Percentiles rank a stretch among this genome's conserved stretches.
Conservation (phyloP, 257 asterid genomes). For the Nyctanthes arbortristis region DNA sequence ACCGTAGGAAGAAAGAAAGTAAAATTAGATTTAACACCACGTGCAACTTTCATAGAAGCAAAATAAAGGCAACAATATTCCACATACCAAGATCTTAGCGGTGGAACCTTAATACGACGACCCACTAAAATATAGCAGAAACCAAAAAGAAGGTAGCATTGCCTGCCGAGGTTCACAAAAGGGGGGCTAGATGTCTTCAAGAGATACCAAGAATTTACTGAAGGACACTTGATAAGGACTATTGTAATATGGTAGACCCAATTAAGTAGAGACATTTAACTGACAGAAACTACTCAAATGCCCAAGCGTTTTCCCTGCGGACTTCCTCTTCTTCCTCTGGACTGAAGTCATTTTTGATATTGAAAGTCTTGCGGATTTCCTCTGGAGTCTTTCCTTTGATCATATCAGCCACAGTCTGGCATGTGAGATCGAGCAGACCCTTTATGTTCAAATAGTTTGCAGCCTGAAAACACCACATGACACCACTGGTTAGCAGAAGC, state of each 20-base stretch:
- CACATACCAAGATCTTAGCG: no score
- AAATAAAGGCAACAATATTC: no score
- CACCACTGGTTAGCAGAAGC: background rate
- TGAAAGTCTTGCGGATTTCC: conserved; percentile 64
- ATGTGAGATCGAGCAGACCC: conserved; percentile 57
- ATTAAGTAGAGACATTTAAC: background rate
- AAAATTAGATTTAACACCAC: no score
- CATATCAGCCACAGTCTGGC: conserved; percentile 66
- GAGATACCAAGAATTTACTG: conserved; percentile 13
- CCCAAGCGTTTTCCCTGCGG: conserved; percentile 68
- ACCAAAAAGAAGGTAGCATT: background rate
- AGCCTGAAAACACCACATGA: conserved; percentile 42
- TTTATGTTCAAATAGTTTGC: conserved; percentile 62
- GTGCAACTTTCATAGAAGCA: background rate
- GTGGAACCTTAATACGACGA: no score
- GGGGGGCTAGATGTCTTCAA: background rate
- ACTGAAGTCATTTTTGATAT: conserved; percentile 56
- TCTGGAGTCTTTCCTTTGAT: conserved; percentile 67
- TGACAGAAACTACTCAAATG: conserved; percentile 43
- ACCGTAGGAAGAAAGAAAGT: no score
- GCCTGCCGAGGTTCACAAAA: background rate
- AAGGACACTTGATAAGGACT: background rate
- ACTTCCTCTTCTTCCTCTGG: conserved; percentile 71
- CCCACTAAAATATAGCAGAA: no score
- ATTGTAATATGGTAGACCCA: background rate